phyloP scores from a whole-genome alignment of 2,329 filamentous ascomycete species.

The Remersonia thermophila region DNA sequence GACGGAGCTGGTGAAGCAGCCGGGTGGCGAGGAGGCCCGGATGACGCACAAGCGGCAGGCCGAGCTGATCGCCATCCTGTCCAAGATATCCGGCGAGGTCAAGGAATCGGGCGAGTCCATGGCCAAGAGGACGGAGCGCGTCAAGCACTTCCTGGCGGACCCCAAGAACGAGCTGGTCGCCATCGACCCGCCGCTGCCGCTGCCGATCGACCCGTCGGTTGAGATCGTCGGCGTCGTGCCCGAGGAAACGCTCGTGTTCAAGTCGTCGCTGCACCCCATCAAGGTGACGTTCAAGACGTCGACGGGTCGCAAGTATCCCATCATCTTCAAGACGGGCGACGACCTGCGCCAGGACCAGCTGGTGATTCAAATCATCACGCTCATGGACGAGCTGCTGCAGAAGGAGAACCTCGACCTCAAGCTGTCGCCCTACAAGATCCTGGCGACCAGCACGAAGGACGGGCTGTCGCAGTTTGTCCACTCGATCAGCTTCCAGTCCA shows the following conservation, averaged over 20 bases:
- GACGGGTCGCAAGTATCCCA: constrained; percentile 66
- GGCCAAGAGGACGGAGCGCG: constrained; percentile 65
- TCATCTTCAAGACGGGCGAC: constrained; percentile 96
- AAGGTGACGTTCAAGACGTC: constrained; percentile 82
- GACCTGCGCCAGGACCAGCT: constrained; percentile 94
- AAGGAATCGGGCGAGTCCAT: constrained; percentile 69
- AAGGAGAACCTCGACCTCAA: constrained; percentile 96
- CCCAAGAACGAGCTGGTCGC: constrained; percentile 76
- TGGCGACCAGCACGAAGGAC: constrained; percentile 80
- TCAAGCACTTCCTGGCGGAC: constrained; percentile 76
- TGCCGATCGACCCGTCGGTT: constrained; percentile 79
- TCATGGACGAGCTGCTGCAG: constrained; percentile 91
- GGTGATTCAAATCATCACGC: constrained; percentile 89
- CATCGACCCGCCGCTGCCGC: constrained; percentile 75
- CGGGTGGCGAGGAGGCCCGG: constrained; percentile 59
- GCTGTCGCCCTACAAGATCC: constrained; percentile 87
- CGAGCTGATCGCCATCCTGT: constrained; percentile 75
- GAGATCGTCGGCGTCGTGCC: constrained; percentile 67
- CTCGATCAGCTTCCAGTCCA: constrained; percentile 71
- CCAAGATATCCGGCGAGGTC: constrained; percentile 80
- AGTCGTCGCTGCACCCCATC: constrained; percentile 84
- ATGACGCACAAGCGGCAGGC: constrained; percentile 74
- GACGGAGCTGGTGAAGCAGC: constrained; percentile 63
- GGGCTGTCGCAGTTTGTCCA: constrained; percentile 91
- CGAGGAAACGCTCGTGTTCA: constrained; percentile 84